Conservation (phyloP, 352 stramenopile genomes). For the Plasmopara muralis region DNA sequence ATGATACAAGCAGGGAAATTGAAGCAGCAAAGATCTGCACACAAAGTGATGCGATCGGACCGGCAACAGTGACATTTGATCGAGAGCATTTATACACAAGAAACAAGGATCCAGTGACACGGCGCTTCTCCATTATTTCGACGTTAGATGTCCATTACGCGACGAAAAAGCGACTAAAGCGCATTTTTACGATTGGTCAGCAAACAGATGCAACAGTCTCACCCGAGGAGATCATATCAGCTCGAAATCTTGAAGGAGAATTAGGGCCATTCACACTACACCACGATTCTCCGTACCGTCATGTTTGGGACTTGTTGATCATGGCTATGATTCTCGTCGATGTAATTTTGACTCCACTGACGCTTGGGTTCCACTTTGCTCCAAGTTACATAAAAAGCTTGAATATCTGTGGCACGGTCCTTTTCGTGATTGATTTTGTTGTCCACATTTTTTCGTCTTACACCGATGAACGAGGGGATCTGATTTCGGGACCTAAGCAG, state of each 20-base stretch:
- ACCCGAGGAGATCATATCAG: conserved; percentile 31
- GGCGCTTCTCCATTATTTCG: conserved; percentile 33
- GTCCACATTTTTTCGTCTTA: conserved; percentile 53
- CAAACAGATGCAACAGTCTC: conserved; percentile 16
- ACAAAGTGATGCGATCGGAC: background rate
- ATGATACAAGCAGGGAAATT: conserved; percentile 9
- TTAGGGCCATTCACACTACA: conserved; percentile 40
- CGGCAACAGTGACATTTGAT: background rate
- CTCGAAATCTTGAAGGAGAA: conserved; percentile 24
- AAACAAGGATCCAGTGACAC: conserved; percentile 1
- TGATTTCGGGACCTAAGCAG: conserved; percentile 38
- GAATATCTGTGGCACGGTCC: conserved; percentile 31
- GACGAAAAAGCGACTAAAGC: conserved; percentile 16
- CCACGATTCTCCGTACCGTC: conserved; percentile 37
- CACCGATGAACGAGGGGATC: conserved; percentile 35
- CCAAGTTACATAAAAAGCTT: conserved; percentile 19
- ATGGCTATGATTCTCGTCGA: conserved; percentile 50
- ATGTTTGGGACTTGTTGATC: conserved; percentile 49
- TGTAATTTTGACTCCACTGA: conserved; percentile 44
- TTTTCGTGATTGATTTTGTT: conserved; percentile 55
- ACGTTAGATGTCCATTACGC: conserved; percentile 1
- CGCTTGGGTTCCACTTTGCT: conserved; percentile 40
- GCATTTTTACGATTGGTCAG: conserved; percentile 22
- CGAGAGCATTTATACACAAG: background rate
- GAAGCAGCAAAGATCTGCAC: background rate